phyloP scores from a whole-genome alignment of 345 rosid genomes.

The Durio zibethinus region DNA sequence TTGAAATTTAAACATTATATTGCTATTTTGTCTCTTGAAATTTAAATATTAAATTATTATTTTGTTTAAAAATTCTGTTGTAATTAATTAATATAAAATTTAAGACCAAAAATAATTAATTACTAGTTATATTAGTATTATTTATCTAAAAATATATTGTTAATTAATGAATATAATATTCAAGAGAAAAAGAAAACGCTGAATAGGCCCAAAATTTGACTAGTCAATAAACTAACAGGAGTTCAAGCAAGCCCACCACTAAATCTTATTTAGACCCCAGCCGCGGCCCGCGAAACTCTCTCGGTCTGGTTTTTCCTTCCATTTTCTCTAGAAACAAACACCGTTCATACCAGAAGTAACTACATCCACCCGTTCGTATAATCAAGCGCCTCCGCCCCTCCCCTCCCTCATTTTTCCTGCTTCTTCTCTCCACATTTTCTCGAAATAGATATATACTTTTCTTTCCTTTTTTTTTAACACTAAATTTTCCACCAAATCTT shows the following conservation, averaged over 20 bases:
- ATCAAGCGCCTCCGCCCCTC: not conserved
- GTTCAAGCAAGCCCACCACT: not conserved
- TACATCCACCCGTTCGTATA: not conserved
- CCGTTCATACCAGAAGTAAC: not conserved
- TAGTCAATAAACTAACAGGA: not conserved
- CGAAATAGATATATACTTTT: not conserved
- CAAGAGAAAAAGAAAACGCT: not conserved
- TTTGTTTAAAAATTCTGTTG: too few species aligned
- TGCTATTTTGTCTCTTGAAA: too few species aligned
- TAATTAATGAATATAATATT: too few species aligned
- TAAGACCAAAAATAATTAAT: too few species aligned
- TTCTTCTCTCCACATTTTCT: not conserved
- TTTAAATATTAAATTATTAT: too few species aligned
- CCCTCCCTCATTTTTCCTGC: not conserved
- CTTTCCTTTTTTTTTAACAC: not conserved
- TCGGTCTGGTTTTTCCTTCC: not conserved
- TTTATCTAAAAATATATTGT: too few species aligned
- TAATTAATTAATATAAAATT: too few species aligned
- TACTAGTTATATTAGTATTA: too few species aligned
- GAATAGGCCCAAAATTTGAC: not conserved
- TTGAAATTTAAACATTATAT: too few species aligned
- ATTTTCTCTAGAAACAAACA: conserved; percentile 25
- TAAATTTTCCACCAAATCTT: not conserved
- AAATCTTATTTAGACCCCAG: not conserved
- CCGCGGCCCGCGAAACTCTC: not conserved